Conservation (phyloP, 2,329 filamentous ascomycete genomes). For the Moelleriella libera region DNA sequence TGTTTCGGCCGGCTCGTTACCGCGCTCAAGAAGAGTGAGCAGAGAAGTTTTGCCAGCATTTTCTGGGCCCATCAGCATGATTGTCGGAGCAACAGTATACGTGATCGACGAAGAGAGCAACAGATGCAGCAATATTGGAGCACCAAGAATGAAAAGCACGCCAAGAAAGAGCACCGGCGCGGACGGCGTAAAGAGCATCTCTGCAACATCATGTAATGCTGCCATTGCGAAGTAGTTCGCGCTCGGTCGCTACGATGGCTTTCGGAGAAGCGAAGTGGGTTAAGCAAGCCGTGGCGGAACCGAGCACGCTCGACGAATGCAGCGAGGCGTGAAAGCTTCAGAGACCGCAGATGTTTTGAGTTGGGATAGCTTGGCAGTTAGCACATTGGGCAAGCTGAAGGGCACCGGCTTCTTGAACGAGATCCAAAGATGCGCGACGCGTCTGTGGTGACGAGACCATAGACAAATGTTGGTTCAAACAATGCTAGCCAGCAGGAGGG, state of each 20-base stretch:
- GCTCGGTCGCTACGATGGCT: not conserved
- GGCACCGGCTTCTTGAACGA: no score
- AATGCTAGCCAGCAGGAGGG: no score
- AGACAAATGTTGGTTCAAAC: no score
- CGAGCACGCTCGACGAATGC: no score
- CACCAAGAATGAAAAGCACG: constrained; percentile 52
- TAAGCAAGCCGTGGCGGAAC: no score
- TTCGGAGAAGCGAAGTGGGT: not conserved
- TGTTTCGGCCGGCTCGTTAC: constrained; percentile 28
- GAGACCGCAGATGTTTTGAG: no score
- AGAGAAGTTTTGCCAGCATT: constrained; percentile 81
- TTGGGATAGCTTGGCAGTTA: no score
- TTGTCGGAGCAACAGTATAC: constrained; percentile 56
- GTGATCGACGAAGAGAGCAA: constrained; percentile 53
- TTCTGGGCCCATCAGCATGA: constrained; percentile 70
- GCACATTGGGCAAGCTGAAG: no score
- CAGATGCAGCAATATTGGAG: constrained; percentile 66
- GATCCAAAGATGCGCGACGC: no score
- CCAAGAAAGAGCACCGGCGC: constrained; percentile 51
- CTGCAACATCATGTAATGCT: constrained; percentile 25
- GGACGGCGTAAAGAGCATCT: constrained; percentile 46
- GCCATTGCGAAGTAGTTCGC: constrained; percentile 17
- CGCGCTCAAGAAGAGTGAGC: constrained; percentile 56
- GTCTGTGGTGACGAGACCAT: no score
- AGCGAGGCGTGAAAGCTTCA: no score